A percentile compares a stretch with the other conserved stretches of the same genome.
phyloP scores from a whole-genome alignment of 768 basidiomycete genomes.

The Suillus placidus region DNA sequence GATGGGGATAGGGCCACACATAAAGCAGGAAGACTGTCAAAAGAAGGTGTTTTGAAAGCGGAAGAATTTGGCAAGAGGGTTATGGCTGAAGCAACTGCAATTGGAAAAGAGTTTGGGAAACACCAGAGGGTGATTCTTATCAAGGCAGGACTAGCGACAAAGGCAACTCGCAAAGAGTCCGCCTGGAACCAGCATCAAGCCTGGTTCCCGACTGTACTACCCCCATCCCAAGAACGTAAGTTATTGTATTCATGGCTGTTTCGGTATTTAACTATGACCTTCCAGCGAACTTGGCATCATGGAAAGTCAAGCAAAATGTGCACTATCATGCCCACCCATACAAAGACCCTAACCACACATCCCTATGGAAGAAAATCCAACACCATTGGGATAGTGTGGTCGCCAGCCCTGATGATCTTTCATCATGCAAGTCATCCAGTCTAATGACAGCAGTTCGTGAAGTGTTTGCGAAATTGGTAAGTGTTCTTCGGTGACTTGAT shows the following conservation, averaged over 20 bases:
- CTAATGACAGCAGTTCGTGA: conserved; percentile 1
- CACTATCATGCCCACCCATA: not conserved
- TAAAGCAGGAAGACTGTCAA: conserved; percentile 2
- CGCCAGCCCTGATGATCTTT: not conserved
- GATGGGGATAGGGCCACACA: not conserved
- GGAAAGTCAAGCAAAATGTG: not conserved
- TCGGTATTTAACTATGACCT: not conserved
- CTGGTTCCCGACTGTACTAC: conserved; percentile 5
- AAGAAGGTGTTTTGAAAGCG: not conserved
- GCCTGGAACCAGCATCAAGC: conserved; percentile 11
- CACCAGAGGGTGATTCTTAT: not conserved
- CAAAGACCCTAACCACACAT: not conserved
- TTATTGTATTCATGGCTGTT: not conserved
- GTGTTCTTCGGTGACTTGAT: not conserved
- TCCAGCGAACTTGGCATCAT: not conserved
- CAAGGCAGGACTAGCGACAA: conserved; percentile 1
- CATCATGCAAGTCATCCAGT: not conserved
- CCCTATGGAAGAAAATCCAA: not conserved
- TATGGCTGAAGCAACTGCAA: conserved; percentile 1
- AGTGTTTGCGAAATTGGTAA: not conserved
- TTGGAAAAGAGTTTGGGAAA: conserved; percentile 9
- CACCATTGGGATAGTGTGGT: not conserved
- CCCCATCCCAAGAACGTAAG: not conserved
- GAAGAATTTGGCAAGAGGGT: not conserved
- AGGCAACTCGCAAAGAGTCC: conserved; percentile 8